Evolutionary conservation across 2,329 filamentous ascomycete species (phyloP), one percentile per base, ranked within the genome.

Genomic region (Ophiognomonia clavigignenti-juglandacearum): DNA sequence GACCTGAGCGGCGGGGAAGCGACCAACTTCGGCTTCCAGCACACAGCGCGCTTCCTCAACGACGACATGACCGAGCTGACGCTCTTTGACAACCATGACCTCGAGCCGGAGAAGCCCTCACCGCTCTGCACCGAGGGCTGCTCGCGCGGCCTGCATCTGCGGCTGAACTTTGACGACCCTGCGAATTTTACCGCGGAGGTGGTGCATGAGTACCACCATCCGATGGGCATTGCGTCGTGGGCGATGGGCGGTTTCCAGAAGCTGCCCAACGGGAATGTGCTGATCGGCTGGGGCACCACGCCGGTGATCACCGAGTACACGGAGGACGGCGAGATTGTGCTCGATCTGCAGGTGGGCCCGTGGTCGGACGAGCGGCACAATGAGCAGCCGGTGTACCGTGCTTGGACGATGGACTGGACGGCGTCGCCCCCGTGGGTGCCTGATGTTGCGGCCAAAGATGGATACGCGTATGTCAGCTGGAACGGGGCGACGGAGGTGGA

Each of bases 11-110:
- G 50, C 2, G 66, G 58, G 1, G 54, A 63, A 4, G 65, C 66
- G 8, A 60, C 61, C 3, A 60, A 68, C 27, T 73, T 74, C 46
- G 68, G 67, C 11, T 78, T 70, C 57, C 76, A 80, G 51, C 72
- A 74, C 53, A 66, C 74, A 52, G 70, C 66, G 4, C 64, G 47
- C 26, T 51, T 61, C 45, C 68, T 69, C 16, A 48, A 51, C 36
- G 44, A 45, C 19, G 64, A 69, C 2, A 66, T 70, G 45, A 51
- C 49, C 26, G 49, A 51, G 29, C 71, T 77, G 47, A 71, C 71
- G 1, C 61, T 77, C 37, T 76, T 70, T 56, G 72, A 77, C 58
- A 77, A 76, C 55, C 67, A 47, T 56, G 54, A 47, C 57, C 65
- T 55, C 46, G 54, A 16, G 61, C 62, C 49, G 16, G n/a, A 6